A percentile compares a stretch with the other conserved stretches of the same genome.
Evolutionary conservation across 2,329 filamentous ascomycete species (phyloP).

Genomic region (Diplodia intermedia): DNA sequence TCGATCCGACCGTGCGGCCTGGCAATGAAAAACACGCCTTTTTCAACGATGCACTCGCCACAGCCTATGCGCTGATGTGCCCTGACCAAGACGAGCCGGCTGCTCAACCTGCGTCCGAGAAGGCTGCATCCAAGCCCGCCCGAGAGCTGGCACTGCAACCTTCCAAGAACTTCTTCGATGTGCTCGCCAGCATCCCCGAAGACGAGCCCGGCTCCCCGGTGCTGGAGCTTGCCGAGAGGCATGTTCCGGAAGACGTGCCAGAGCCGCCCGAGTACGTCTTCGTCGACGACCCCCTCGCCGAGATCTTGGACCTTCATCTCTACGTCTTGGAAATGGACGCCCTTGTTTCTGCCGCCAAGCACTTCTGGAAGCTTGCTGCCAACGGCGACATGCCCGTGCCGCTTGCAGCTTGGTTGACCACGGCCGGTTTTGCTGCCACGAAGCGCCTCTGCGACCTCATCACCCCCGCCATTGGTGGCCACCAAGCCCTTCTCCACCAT

Average conservation of each 20-base stretch:
- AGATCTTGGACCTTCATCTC: constrained; percentile 20
- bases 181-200: constrained; percentile 10
- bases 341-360: constrained; percentile 26
- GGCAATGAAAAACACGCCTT: constrained; percentile 8
- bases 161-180: constrained; percentile 11
- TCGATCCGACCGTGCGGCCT: neutral
- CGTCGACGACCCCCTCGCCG: constrained; percentile 31
- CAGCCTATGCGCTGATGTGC: constrained; percentile 22
- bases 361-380: constrained; percentile 22
- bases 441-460: constrained; percentile 4
- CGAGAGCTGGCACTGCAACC: neutral
- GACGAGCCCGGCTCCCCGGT: neutral
- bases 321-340: constrained; percentile 31
- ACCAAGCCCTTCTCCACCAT: neutral
- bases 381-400: constrained; percentile 9
- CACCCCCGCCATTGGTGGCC: constrained; percentile 15
- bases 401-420: constrained; percentile 32
- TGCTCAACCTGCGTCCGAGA: neutral
- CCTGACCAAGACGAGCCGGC: neutral
- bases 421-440: constrained; percentile 9
- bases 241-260: neutral
- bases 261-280: constrained; percentile 25
- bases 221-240: neutral
- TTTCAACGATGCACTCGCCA: constrained; percentile 22
- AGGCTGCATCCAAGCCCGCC: neutral